Conservation (phyloP, 1,284 basidiomycete species). For the Heimioporus retisporus region DNA sequence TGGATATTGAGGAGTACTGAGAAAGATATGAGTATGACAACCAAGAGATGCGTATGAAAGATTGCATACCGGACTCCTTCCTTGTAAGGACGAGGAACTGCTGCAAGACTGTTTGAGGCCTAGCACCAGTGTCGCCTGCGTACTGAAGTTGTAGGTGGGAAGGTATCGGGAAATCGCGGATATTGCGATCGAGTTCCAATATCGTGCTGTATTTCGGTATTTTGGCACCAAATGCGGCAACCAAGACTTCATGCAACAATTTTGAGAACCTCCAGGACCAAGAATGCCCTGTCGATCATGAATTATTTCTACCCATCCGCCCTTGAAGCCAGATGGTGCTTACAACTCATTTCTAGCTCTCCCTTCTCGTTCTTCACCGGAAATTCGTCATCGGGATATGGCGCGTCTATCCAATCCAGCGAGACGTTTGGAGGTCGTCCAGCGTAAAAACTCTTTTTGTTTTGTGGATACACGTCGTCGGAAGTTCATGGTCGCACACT, state of each 20-base stretch:
- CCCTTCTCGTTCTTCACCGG: constrained; percentile 49
- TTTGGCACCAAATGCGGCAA: constrained; percentile 64
- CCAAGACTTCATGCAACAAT: constrained; percentile 62
- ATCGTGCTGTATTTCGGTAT: constrained; percentile 59
- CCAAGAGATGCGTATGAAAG: constrained; percentile 6
- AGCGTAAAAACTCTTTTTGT: constrained; percentile 66
- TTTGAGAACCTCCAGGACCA: constrained; percentile 67
- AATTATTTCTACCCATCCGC: background rate
- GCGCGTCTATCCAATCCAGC: constrained; percentile 64
- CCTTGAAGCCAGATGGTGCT: constrained; percentile 29
- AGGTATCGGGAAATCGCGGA: constrained; percentile 67
- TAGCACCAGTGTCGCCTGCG: constrained; percentile 29
- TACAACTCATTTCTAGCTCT: constrained; percentile 60
- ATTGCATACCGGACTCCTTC: constrained; percentile 68
- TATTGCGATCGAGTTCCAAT: constrained; percentile 58
- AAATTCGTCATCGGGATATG: constrained; percentile 60
- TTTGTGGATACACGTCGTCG: background rate
- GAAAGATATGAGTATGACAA: constrained; percentile 9
- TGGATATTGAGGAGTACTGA: constrained; percentile 75
- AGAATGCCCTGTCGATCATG: constrained; percentile 54
- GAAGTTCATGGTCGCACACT: constrained; percentile 22
- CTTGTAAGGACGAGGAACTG: constrained; percentile 58
- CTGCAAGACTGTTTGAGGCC: constrained; percentile 47
- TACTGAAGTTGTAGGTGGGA: constrained; percentile 54
- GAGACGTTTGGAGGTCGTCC: constrained; percentile 71